Percentiles rank a stretch among this genome's conserved stretches.
phyloP scores from a whole-genome alignment of 345 rosid genomes.

The Punica granatum region DNA sequence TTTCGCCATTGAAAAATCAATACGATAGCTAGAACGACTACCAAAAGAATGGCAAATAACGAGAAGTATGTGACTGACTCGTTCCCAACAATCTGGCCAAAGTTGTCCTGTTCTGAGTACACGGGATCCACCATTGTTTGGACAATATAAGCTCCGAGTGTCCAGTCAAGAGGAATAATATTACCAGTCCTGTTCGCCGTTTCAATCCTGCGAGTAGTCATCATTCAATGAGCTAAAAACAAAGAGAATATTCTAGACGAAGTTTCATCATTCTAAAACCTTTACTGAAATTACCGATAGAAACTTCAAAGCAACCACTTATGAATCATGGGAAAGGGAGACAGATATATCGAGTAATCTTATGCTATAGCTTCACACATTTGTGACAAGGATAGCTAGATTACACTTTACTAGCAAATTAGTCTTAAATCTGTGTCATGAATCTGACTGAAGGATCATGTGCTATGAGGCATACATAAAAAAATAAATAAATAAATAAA shows the following conservation, averaged over 20 bases:
- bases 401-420: too few species aligned
- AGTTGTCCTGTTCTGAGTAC: conserved; percentile 14
- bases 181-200: conserved; percentile 18
- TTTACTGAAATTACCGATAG: neutral
- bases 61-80: conserved; percentile 30
- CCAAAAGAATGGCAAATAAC: conserved; percentile 33
- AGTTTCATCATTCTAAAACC: neutral
- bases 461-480: neutral
- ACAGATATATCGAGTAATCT: neutral
- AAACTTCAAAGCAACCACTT: neutral
- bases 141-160: conserved; percentile 39
- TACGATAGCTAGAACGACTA: conserved; percentile 23
- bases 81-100: conserved; percentile 27
- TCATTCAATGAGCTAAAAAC: neutral
- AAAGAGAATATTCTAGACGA: neutral
- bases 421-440: too few species aligned
- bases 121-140: conserved; percentile 21
- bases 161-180: conserved; percentile 33
- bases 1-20: conserved; percentile 12
- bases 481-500: too few species aligned
- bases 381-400: too few species aligned
- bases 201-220: conserved; percentile 20
- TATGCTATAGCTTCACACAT: too few species aligned
- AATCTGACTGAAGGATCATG: neutral
- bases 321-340: neutral